phyloP scores from a whole-genome alignment of 2,329 filamentous ascomycete species.

The Xylariaceae sp. region DNA sequence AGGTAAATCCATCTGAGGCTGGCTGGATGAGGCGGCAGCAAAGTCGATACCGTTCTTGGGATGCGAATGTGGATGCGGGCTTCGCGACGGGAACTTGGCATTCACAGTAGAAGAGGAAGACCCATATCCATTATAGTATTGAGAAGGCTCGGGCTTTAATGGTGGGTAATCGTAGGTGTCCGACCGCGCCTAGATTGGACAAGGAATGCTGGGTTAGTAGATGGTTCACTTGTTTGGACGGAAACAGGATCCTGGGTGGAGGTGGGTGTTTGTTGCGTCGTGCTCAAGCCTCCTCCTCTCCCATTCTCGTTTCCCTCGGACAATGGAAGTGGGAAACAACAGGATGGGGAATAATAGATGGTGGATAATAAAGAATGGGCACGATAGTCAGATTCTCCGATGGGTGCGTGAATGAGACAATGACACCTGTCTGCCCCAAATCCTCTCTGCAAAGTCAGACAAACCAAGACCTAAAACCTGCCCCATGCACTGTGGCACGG shows the following conservation, averaged over 20 bases:
- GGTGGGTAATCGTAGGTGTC: slow-evolving; percentile 37
- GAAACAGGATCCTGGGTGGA: not conserved
- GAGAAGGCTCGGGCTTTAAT: slow-evolving; percentile 23
- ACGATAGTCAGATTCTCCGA: slow-evolving; percentile 10
- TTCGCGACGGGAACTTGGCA: slow-evolving; percentile 26
- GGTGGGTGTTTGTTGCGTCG: too few relatives aligned
- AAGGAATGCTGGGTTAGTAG: slow-evolving; percentile 13
- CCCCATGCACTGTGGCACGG: slow-evolving; percentile 17
- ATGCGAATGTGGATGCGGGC: slow-evolving; percentile 31
- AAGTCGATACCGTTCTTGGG: slow-evolving; percentile 30
- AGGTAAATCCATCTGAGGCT: slow-evolving; percentile 27
- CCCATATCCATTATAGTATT: slow-evolving; percentile 26
- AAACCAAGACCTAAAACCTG: slow-evolving; percentile 3
- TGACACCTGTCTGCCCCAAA: slow-evolving; percentile 8
- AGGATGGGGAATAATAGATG: slow-evolving; percentile 2
- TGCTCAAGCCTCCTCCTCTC: not conserved
- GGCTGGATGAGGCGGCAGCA: slow-evolving; percentile 27
- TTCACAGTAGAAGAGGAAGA: slow-evolving; percentile 26
- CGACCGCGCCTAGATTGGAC: slow-evolving; percentile 31
- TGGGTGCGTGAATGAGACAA: slow-evolving; percentile 13
- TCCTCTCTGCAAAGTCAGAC: slow-evolving; percentile 10
- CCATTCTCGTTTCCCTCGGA: not conserved
- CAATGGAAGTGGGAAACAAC: too few relatives aligned
- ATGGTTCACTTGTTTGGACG: slow-evolving; percentile 2
- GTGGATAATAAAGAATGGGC: slow-evolving; percentile 8